phyloP scores from a whole-genome alignment of 345 rosid species.

The Syzygium grande region DNA sequence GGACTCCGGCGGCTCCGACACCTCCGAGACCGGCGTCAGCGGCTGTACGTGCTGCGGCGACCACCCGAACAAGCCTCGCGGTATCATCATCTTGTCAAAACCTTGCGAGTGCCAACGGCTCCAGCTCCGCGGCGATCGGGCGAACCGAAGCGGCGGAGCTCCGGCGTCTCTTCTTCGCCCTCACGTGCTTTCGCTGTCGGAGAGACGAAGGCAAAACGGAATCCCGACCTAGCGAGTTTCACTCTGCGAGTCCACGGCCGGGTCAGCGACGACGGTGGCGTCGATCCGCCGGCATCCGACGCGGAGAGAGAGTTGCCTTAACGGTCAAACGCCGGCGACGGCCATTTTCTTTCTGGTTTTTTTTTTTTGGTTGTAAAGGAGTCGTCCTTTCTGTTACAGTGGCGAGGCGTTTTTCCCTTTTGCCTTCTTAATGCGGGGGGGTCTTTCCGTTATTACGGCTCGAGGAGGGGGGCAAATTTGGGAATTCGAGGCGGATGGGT shows the following conservation, averaged over 20 bases:
- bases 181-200: background rate
- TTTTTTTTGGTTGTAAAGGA: background rate
- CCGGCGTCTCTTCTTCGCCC: background rate
- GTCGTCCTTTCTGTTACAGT: background rate
- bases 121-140: background rate
- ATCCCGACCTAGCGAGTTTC: background rate
- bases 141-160: background rate
- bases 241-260: background rate
- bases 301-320: background rate
- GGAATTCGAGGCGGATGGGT: background rate
- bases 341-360: background rate
- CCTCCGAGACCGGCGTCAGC: slow-evolving; percentile 95
- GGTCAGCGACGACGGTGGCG: background rate
- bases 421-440: background rate
- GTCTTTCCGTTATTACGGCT: background rate
- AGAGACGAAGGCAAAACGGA: background rate
- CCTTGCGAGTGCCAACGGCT: background rate
- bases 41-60: slow-evolving; percentile 99
- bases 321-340: background rate
- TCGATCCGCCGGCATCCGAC: background rate
- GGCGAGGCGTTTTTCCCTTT: background rate
- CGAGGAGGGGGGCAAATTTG: background rate
- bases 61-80: slow-evolving; percentile 96
- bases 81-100: slow-evolving; percentile 57
- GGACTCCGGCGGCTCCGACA: slow-evolving; percentile 98